phyloP scores from a whole-genome alignment of 1,284 basidiomycete species.

The Grifola frondosa region DNA sequence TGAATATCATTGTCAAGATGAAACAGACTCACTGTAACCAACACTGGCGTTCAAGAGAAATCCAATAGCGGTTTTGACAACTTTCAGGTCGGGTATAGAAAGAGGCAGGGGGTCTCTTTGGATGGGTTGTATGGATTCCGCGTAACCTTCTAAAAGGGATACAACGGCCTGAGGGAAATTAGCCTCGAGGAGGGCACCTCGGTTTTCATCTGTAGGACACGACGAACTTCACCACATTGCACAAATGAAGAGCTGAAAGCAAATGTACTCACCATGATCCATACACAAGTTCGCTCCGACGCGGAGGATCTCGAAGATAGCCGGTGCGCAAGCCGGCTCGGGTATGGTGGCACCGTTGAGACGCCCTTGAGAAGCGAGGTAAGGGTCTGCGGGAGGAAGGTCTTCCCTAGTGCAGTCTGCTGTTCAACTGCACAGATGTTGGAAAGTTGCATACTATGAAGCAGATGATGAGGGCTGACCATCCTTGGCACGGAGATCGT shows the following conservation, averaged over 20 bases:
- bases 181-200: conserved; percentile 65
- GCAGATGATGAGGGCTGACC: conserved; percentile 26
- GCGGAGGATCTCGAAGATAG: conserved; percentile 66
- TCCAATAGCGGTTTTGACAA: conserved; percentile 78
- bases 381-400: conserved; percentile 62
- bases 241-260: neutral
- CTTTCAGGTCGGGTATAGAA: conserved; percentile 61
- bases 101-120: conserved; percentile 46
- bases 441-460: conserved; percentile 13
- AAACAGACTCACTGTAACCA: conserved; percentile 62
- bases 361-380: conserved; percentile 57
- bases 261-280: conserved; percentile 61
- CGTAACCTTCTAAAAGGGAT: conserved; percentile 67
- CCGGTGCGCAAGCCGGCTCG: conserved; percentile 41
- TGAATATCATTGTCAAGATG: neutral
- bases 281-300: conserved; percentile 79
- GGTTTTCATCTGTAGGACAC: conserved; percentile 53
- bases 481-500: conserved; percentile 57
- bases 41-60: conserved; percentile 79
- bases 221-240: conserved; percentile 6
- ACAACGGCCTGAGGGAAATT: conserved; percentile 66
- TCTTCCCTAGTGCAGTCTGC: conserved; percentile 66
- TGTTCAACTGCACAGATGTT: conserved; percentile 52
- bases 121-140: conserved; percentile 48
- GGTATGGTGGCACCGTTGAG: conserved; percentile 50